These are phyloP conservation scores for Cytospora paraplurivora DNA, from an alignment of 2,329 filamentous ascomycete genomes.

Conservation along the genomic window DNA sequence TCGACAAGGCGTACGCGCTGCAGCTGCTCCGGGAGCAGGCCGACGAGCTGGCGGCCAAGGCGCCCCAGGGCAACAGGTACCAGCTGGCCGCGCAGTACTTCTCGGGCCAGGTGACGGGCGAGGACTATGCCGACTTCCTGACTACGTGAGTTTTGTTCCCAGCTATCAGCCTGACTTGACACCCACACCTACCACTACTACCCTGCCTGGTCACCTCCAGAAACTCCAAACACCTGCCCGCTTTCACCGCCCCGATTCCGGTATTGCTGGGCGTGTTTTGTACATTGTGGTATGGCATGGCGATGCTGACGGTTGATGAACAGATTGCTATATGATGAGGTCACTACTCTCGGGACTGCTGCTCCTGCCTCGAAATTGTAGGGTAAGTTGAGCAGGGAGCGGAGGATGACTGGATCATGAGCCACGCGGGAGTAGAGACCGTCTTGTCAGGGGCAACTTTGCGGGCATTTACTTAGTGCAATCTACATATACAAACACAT, in stretches of 20 bases:
- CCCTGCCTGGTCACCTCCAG: too few relatives aligned
- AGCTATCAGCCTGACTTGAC: conserved; percentile 5
- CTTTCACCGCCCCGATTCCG: too few relatives aligned
- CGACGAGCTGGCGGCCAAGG: conserved; percentile 72
- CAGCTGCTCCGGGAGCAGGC: conserved; percentile 85
- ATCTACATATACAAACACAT: background rate
- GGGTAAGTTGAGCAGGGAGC: conserved; percentile 27
- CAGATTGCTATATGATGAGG: conserved; percentile 85
- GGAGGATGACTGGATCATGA: background rate
- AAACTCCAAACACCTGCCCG: too few relatives aligned
- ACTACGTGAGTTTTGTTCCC: conserved; percentile 66
- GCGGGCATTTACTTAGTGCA: background rate
- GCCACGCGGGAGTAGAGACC: too few relatives aligned
- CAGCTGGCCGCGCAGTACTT: conserved; percentile 92
- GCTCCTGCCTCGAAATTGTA: conserved; percentile 65
- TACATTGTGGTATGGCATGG: background rate
- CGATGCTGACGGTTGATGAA: background rate
- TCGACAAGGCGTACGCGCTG: conserved; percentile 90
- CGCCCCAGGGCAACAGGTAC: conserved; percentile 87
- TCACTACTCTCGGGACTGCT: conserved; percentile 70
- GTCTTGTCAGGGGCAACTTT: background rate
- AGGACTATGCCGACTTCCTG: conserved; percentile 97
- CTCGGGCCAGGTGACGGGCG: conserved; percentile 86
- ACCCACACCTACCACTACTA: too few relatives aligned
- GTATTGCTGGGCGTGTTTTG: background rate